Evolutionary conservation across 1,284 basidiomycete genomes (phyloP).

Genomic region (Apiotrichum laibachii): DNA sequence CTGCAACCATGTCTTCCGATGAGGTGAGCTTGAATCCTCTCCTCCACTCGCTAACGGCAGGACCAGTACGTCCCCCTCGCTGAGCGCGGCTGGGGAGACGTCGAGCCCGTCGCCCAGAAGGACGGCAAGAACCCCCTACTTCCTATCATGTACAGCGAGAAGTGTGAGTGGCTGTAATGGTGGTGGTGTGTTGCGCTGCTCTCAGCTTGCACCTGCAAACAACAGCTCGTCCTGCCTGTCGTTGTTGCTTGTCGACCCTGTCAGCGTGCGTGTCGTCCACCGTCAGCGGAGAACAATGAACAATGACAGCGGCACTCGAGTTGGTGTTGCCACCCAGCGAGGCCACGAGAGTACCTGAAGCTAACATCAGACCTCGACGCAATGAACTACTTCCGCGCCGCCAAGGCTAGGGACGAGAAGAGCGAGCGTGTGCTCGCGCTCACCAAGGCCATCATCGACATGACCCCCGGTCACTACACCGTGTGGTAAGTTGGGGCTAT

Average conservation of each 20-base stretch:
- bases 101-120: slow-evolving; percentile 75
- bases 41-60: not conserved
- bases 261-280: not conserved
- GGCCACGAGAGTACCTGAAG: not conserved
- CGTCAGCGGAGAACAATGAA: not conserved
- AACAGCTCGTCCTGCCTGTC: slow-evolving; percentile 20
- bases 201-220: too few relatives aligned
- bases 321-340: too few relatives aligned
- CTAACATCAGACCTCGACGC: slow-evolving; percentile 74
- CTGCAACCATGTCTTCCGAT: not conserved
- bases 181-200: too few relatives aligned
- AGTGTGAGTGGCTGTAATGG: slow-evolving; percentile 61
- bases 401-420: slow-evolving; percentile 71
- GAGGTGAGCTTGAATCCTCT: not conserved
- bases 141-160: slow-evolving; percentile 78
- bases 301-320: too few relatives aligned
- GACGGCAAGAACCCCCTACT: slow-evolving; percentile 72
- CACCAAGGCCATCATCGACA: slow-evolving; percentile 76
- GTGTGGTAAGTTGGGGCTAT: slow-evolving; percentile 64
- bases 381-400: slow-evolving; percentile 83
- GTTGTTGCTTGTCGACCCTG: not conserved
- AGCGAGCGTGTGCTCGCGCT: slow-evolving; percentile 75
- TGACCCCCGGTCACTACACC: slow-evolving; percentile 91
- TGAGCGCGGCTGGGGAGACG: slow-evolving; percentile 72
- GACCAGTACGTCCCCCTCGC: slow-evolving; percentile 56